Base-by-base conservation (phyloP, 2,329 filamentous ascomycete species). In the Zopfia rhizophila region DNA sequence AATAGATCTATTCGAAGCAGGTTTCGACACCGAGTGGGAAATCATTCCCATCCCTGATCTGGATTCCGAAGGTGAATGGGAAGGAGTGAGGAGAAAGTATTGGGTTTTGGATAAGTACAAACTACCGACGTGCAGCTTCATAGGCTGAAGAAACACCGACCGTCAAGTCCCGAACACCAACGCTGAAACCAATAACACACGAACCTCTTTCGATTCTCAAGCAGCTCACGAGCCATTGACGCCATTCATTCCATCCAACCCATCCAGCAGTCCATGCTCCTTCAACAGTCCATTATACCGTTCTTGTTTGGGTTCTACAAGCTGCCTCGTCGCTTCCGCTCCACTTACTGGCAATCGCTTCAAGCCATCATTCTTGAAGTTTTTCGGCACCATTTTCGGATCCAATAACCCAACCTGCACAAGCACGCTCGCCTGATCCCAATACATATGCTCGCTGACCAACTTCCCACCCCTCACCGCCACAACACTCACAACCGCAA, bases 1-100 rank as follows among this genome's bases (percentile, higher is more conserved):
- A 73, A 87, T 96, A 79, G 91, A 97, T 72, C 78, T 95, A 16
- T 84, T 88, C 52, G 92, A 97, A 58, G 91, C 91, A 7, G 92
- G 92, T 1, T 83, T 97, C 58, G 93, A 97, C 63, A 85, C 93
- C 1, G 89, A 92, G 39, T 97, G 91, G 91, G 82, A 87, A 40
- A 87, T 87, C 44, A 82, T 94, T 23, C 76, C 82, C 5, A 89
- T 97, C 11, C 85, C 91, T 12, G 84, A 83, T 45, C 74, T 96
- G 39, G 83, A 86, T 10, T 77, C 84, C 57, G 81, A 83, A 25
- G 87, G 86, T 5, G 89, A 93, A 64, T 99, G 94, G 94, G 82
- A 90, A 56, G 93, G 92, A 1, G 90, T 97, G 11, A 84, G 88
- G 66, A 84, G 92, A 61, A 85, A 89, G 48, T 97, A 97, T 70